Percentiles rank a stretch among this genome's conserved stretches.
Evolutionary conservation across 106 monocot species (phyloP).

Genomic region (Phalaenopsis aphrodite): DNA sequence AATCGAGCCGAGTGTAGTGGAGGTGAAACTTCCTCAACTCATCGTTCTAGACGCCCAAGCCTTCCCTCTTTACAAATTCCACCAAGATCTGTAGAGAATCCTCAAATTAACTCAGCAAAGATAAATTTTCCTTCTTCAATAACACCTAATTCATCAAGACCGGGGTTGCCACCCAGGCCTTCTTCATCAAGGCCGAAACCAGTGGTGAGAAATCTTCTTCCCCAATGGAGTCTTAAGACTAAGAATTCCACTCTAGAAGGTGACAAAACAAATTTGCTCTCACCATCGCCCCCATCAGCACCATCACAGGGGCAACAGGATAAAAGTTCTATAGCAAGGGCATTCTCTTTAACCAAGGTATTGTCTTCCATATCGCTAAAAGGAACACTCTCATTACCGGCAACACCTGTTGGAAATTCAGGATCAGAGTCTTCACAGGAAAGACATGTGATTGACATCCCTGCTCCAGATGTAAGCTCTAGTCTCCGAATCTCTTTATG

Average conservation of each 20-base stretch:
- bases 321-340: slow-evolving; percentile 37
- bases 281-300: slow-evolving; percentile 18
- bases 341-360: slow-evolving; percentile 62
- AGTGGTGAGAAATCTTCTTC: slow-evolving; percentile 42
- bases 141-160: slow-evolving; percentile 51
- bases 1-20: slow-evolving; percentile 16
- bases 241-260: slow-evolving; percentile 41
- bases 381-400: slow-evolving; percentile 69
- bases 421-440: slow-evolving; percentile 21
- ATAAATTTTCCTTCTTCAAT: slow-evolving; percentile 18
- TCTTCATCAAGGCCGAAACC: slow-evolving; percentile 57
- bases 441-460: slow-evolving; percentile 52
- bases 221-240: slow-evolving; percentile 43
- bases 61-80: slow-evolving; percentile 79
- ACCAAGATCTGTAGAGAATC: slow-evolving; percentile 38
- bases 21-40: slow-evolving; percentile 21
- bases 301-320: slow-evolving; percentile 48
- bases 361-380: slow-evolving; percentile 55
- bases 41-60: slow-evolving; percentile 41
- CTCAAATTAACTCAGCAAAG: slow-evolving; percentile 34
- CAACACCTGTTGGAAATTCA: slow-evolving; percentile 49
- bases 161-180: slow-evolving; percentile 78
- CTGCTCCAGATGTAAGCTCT: slow-evolving; percentile 48
- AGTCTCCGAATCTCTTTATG: not conserved
- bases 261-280: slow-evolving; percentile 56